Base-by-base conservation (phyloP, 169 alveolate genomes). In the Plasmodium relictum region DNA sequence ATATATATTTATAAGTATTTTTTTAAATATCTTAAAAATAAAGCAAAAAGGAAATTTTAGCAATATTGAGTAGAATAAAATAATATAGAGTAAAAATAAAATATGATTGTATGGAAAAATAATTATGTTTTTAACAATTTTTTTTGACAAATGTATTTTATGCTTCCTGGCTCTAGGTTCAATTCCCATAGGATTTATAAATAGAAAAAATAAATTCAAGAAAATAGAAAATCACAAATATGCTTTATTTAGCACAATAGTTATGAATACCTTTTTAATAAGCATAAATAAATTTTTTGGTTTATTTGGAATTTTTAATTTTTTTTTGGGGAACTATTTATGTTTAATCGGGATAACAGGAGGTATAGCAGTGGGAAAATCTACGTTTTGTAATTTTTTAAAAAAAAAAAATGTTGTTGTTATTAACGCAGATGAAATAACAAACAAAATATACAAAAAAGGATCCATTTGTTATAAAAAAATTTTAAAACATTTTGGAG, bases 331-430 rank as follows among this genome's bases (percentile, higher is more conserved):
- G 8, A 72, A 92, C 31, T 92, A 94, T 69, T 59, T 94, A 73
- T 94, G 96, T 65, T 87, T 94, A 44, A 93, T 94, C 37, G 96
- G 93, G 54, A 89, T 94, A 26, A 92, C 96, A 56, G 96, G 96
- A 22, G 96, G 96, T 3, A 92, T 94, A 71, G 96, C 95, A 5
- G 93, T 92, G 22, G 96, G 96, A 6, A 94, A 94, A 39, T 85
- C 94, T 37, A 94, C 96, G 16, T 88, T 94, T 54, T 94, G 96
- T 92, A 85, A 54, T 87, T 94, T 54, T 72, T 42, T 61, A 80
- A 92, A 68, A 94, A 94, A 54, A 88, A 93, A 68, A 89, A 91
- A 83, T 69, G 93, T 69, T 65, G 96, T 44, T 88, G 92, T 93
- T 87, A 92, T 70, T 44, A 91, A 73, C 80, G 74, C 72, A 18